Conservation (phyloP, 345 rosid species). For the Microcos paniculata region DNA sequence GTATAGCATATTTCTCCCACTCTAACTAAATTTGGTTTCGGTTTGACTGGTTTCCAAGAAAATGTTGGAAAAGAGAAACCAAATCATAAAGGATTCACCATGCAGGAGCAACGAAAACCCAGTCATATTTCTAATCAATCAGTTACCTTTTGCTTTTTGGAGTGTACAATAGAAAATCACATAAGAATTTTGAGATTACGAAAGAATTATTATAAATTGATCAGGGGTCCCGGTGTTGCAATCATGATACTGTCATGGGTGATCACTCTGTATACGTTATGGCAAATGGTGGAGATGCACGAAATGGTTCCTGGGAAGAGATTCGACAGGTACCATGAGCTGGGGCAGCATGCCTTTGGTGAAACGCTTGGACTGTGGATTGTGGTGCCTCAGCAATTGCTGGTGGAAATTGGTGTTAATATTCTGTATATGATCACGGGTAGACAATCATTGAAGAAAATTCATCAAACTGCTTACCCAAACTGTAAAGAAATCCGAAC, state of each 20-base stretch:
- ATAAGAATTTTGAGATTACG: too few species aligned
- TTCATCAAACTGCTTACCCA: constrained; percentile 38
- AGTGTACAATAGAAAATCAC: too few species aligned
- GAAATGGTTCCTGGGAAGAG: constrained; percentile 70
- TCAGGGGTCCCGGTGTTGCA: constrained; percentile 60
- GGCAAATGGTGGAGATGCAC: constrained; percentile 95
- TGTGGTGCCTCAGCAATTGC: constrained; percentile 65
- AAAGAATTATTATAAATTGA: background rate
- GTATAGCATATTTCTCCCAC: constrained; percentile 24
- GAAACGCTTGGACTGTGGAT: constrained; percentile 70
- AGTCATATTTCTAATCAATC: background rate
- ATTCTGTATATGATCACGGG: constrained; percentile 72
- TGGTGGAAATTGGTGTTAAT: constrained; percentile 60
- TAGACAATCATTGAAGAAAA: constrained; percentile 57
- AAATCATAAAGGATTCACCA: background rate
- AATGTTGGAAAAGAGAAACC: background rate
- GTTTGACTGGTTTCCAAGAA: background rate
- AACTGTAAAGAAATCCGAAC: constrained; percentile 26
- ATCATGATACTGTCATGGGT: constrained; percentile 62
- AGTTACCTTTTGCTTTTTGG: background rate
- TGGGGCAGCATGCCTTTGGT: constrained; percentile 73
- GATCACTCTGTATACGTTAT: constrained; percentile 65
- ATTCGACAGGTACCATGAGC: constrained; percentile 70
- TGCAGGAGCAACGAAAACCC: background rate
- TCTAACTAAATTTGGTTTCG: background rate